Conservation (phyloP, 1,139 yeast species). For the Pichia sp. region DNA sequence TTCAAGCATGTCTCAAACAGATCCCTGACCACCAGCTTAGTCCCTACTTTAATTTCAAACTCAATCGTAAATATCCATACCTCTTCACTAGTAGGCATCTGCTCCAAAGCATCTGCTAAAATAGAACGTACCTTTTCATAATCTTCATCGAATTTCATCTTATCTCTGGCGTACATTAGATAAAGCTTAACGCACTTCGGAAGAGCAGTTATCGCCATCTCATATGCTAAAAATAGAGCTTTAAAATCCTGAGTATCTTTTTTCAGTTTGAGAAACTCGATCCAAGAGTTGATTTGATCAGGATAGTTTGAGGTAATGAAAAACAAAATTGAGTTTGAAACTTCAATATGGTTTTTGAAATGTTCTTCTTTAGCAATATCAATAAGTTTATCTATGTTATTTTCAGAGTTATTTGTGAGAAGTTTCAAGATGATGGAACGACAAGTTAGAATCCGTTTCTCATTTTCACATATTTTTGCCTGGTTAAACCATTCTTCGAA, state of each 20-base stretch:
- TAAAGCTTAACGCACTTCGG: conserved; percentile 50
- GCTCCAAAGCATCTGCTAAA: conserved; percentile 43
- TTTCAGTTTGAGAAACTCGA: conserved; percentile 44
- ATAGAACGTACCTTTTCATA: conserved; percentile 50
- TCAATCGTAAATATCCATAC: conserved; percentile 72
- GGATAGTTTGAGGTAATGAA: conserved; percentile 48
- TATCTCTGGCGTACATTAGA: conserved; percentile 70
- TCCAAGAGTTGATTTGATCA: conserved; percentile 52
- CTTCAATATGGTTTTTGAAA: conserved; percentile 32
- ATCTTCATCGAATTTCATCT: conserved; percentile 47
- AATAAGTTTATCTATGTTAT: conserved; percentile 11
- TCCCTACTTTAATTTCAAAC: conserved; percentile 49
- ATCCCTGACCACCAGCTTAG: conserved; percentile 39
- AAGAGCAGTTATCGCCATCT: conserved; percentile 45
- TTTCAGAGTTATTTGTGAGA: conserved; percentile 16
- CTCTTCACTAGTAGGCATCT: conserved; percentile 45
- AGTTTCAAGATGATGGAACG: conserved; percentile 36
- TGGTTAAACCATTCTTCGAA: conserved; percentile 43
- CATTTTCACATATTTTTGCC: conserved; percentile 39
- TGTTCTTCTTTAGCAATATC: conserved; percentile 26
- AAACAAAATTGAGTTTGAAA: conserved; percentile 47
- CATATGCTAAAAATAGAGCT: conserved; percentile 45
- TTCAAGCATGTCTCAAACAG: conserved; percentile 41
- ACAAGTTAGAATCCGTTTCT: conserved; percentile 37
- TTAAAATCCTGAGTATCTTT: conserved; percentile 28